phyloP scores from a whole-genome alignment of 352 stramenopile species.

The Phytophthora pini region DNA sequence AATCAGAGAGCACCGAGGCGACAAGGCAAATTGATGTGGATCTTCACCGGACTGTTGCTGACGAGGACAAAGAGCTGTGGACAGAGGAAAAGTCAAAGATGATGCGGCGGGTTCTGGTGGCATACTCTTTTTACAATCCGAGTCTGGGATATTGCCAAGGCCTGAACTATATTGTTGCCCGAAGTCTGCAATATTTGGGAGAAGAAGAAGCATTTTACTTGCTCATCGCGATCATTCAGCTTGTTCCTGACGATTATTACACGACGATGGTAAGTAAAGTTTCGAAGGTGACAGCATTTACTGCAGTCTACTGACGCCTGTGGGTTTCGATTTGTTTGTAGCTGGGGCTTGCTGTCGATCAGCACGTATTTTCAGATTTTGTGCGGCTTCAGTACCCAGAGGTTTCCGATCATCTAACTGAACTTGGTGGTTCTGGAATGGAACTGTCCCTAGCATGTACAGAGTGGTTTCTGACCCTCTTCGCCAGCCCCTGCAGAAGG shows the following conservation, averaged over 20 bases:
- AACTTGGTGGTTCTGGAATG: constrained; percentile 83
- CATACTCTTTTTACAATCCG: constrained; percentile 85
- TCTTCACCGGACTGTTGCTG: constrained; percentile 73
- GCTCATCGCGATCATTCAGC: constrained; percentile 75
- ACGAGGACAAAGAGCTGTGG: constrained; percentile 70
- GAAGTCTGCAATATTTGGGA: constrained; percentile 67
- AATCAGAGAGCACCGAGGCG: constrained; percentile 69
- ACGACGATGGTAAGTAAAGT: constrained; percentile 77
- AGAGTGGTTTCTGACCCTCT: constrained; percentile 90
- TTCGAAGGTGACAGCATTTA: background rate
- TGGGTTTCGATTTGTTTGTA: constrained; percentile 23
- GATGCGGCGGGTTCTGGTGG: constrained; percentile 85
- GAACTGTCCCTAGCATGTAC: constrained; percentile 88
- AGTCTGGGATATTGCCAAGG: constrained; percentile 88
- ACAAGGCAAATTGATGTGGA: constrained; percentile 88
- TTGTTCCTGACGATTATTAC: constrained; percentile 90
- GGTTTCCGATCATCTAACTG: constrained; percentile 64
- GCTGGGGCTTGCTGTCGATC: constrained; percentile 85
- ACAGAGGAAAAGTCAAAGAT: constrained; percentile 70
- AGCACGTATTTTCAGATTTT: constrained; percentile 89
- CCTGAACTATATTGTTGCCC: constrained; percentile 88
- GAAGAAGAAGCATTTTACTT: constrained; percentile 89
- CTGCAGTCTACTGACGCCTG: no score
- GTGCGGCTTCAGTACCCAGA: constrained; percentile 79
- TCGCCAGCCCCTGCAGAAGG: constrained; percentile 79